Evolutionary conservation across 768 basidiomycete genomes (phyloP).

Genomic region (Pleurotus citrinopileatus): DNA sequence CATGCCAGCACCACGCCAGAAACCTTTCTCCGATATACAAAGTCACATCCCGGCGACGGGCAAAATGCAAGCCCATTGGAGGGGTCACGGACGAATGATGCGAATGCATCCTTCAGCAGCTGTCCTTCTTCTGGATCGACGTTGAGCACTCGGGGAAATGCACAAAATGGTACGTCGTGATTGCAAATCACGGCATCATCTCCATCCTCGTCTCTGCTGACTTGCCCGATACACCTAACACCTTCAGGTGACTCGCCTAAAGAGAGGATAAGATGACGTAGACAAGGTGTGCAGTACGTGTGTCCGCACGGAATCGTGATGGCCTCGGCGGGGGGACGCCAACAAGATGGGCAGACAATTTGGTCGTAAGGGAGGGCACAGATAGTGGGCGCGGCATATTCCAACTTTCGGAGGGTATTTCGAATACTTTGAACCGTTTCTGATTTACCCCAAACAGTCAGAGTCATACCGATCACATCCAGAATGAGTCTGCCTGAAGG

Average conservation of each 20-base stretch:
- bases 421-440: slow-evolving; percentile 27
- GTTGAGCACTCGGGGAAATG: slow-evolving; percentile 37
- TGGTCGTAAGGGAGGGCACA: not conserved
- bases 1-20: slow-evolving; percentile 58
- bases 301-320: slow-evolving; percentile 46
- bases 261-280: slow-evolving; percentile 39
- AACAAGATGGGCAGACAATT: slow-evolving; percentile 38
- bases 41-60: slow-evolving; percentile 47
- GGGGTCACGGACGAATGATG: slow-evolving; percentile 37
- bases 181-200: slow-evolving; percentile 24
- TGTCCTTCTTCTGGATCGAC: slow-evolving; percentile 32
- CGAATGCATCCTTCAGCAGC: slow-evolving; percentile 40
- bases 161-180: slow-evolving; percentile 32
- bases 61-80: slow-evolving; percentile 49
- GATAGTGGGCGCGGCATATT: slow-evolving; percentile 1
- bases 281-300: slow-evolving; percentile 47
- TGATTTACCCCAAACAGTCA: slow-evolving; percentile 40
- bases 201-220: not conserved
- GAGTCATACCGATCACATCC: slow-evolving; percentile 36
- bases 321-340: slow-evolving; percentile 27
- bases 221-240: slow-evolving; percentile 1
- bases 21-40: slow-evolving; percentile 40
- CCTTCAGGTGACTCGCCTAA: slow-evolving; percentile 22
- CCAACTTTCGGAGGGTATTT: slow-evolving; percentile 18
- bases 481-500: slow-evolving; percentile 38